phyloP scores from a whole-genome alignment of 1,284 basidiomycete species.

The Ustilago loliicola region DNA sequence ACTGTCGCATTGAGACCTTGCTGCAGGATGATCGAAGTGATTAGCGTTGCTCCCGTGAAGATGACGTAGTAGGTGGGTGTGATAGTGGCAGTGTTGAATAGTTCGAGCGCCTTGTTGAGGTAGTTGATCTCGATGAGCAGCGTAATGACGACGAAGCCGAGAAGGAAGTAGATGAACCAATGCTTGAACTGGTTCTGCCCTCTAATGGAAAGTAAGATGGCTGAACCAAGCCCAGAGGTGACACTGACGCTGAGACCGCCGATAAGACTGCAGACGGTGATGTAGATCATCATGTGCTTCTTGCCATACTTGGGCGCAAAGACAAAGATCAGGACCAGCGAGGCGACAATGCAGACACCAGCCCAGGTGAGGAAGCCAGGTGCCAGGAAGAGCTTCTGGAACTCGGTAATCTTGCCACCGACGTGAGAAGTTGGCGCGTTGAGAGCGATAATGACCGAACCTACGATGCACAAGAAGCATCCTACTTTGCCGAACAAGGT shows the following conservation, averaged over 20 bases:
- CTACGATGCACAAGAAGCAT: slow-evolving; percentile 87
- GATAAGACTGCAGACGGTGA: slow-evolving; percentile 84
- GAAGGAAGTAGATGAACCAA: slow-evolving; percentile 73
- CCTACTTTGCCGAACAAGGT: slow-evolving; percentile 74
- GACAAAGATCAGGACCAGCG: slow-evolving; percentile 74
- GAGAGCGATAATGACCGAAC: slow-evolving; percentile 78
- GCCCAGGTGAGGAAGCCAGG: slow-evolving; percentile 88
- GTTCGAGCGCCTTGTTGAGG: slow-evolving; percentile 93
- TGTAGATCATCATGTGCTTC: slow-evolving; percentile 93
- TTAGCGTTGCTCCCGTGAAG: slow-evolving; percentile 81
- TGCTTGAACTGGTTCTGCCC: slow-evolving; percentile 86
- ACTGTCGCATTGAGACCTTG: slow-evolving; percentile 85
- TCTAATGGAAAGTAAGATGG: slow-evolving; percentile 86
- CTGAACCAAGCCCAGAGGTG: slow-evolving; percentile 90
- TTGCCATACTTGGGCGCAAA: slow-evolving; percentile 90
- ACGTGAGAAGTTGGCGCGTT: slow-evolving; percentile 85
- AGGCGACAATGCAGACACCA: slow-evolving; percentile 66
- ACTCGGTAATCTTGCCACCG: slow-evolving; percentile 82
- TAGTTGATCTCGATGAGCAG: slow-evolving; percentile 92
- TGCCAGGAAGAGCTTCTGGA: slow-evolving; percentile 85
- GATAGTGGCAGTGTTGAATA: slow-evolving; percentile 87
- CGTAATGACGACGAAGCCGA: slow-evolving; percentile 87
- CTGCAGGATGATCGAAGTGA: slow-evolving; percentile 79
- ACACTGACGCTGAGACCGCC: slow-evolving; percentile 96
- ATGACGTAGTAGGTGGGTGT: slow-evolving; percentile 90